These are phyloP conservation scores for Plasmodium knowlesi DNA, from an alignment of 169 alveolate species.

Conservation along the genomic window DNA sequence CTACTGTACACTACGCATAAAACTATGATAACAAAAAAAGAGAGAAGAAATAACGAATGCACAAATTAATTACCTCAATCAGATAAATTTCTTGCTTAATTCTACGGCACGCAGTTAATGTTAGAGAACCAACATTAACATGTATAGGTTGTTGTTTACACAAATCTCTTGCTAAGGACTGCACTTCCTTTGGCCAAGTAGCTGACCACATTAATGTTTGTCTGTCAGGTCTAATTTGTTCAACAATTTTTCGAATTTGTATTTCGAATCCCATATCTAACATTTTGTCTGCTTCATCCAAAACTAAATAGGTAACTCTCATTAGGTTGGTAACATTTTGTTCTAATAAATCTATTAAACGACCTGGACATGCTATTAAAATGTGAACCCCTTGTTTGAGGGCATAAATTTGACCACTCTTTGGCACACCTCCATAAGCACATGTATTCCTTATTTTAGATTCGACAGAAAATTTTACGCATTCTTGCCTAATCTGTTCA, in stretches of 20 bases:
- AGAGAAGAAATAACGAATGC: neutral
- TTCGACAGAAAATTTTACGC: conserved; percentile 89
- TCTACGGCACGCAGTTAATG: conserved; percentile 92
- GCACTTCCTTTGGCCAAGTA: conserved; percentile 98
- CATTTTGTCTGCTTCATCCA: conserved; percentile 99
- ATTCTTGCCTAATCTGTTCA: conserved; percentile 95
- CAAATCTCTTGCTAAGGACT: conserved; percentile 93
- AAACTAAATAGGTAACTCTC: conserved; percentile 97
- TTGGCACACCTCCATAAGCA: conserved; percentile 97
- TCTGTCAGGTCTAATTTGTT: conserved; percentile 93
- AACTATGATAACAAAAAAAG: neutral
- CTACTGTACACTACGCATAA: neutral
- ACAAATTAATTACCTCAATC: conserved; percentile 82
- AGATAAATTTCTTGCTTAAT: conserved; percentile 90
- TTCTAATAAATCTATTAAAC: conserved; percentile 96
- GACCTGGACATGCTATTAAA: conserved; percentile 96
- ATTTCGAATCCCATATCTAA: conserved; percentile 99
- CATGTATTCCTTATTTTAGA: conserved; percentile 90
- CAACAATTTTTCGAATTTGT: conserved; percentile 94
- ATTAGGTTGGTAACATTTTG: conserved; percentile 92
- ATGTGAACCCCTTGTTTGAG: conserved; percentile 96
- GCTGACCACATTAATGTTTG: conserved; percentile 98
- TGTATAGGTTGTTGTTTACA: conserved; percentile 97
- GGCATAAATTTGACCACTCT: conserved; percentile 88
- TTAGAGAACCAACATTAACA: conserved; percentile 95